Percentiles rank a stretch among this genome's conserved stretches.
phyloP scores from a whole-genome alignment of 2,329 filamentous ascomycete genomes.

The Claviceps maximensis region DNA sequence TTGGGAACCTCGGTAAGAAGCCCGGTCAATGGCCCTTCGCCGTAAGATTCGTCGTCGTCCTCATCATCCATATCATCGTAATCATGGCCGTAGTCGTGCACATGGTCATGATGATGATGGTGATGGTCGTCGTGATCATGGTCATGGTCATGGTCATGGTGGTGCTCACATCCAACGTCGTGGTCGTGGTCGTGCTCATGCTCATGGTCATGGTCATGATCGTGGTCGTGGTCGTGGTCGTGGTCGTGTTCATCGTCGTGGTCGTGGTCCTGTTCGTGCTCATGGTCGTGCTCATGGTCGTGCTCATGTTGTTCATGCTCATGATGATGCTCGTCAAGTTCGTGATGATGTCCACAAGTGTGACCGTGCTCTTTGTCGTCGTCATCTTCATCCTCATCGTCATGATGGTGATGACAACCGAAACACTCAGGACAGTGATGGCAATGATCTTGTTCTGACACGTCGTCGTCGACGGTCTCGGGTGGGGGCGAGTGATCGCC shows the following conservation, averaged over 20 bases:
- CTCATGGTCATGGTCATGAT: slow-evolving; percentile 21
- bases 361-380: slow-evolving; percentile 9
- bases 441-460: slow-evolving; percentile 25
- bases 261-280: slow-evolving; percentile 26
- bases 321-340: slow-evolving; percentile 10
- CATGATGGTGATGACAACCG: slow-evolving; percentile 18
- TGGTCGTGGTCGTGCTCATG: slow-evolving; percentile 18
- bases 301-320: slow-evolving; percentile 15
- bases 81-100: slow-evolving; percentile 27
- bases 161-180: slow-evolving; percentile 17
- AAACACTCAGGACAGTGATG: slow-evolving; percentile 20
- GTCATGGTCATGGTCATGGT: slow-evolving; percentile 18
- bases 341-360: slow-evolving; percentile 9
- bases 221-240: slow-evolving; percentile 21
- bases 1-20: slow-evolving; percentile 87
- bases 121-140: slow-evolving; percentile 19
- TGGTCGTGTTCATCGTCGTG: slow-evolving; percentile 15
- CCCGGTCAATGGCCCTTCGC: slow-evolving; percentile 66
- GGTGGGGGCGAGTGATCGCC: slow-evolving; percentile 26
- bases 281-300: slow-evolving; percentile 11
- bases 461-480: slow-evolving; percentile 24
- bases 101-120: slow-evolving; percentile 22
- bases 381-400: slow-evolving; percentile 12
- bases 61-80: slow-evolving; percentile 47
- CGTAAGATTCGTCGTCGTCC: slow-evolving; percentile 70